These are phyloP conservation scores for Erysiphe neolycopersici DNA, from an alignment of 2,329 filamentous ascomycete genomes.

Conservation along the genomic window DNA sequence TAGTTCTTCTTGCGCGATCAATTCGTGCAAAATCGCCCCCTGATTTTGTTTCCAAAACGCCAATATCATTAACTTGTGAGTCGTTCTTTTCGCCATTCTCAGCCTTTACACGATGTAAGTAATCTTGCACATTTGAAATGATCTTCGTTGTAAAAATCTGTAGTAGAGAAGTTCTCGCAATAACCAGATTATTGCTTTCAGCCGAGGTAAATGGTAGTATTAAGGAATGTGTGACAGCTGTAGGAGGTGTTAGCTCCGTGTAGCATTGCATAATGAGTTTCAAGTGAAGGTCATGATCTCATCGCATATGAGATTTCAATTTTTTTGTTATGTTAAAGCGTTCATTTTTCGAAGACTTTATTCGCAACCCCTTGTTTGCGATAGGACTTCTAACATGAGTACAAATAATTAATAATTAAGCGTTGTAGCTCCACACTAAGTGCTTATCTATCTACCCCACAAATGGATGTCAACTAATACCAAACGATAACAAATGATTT, in stretches of 20 bases:
- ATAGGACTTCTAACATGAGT: background rate
- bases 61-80: constrained; percentile 25
- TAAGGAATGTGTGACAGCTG: constrained; percentile 75
- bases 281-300: constrained; percentile 3
- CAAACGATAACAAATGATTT: no score
- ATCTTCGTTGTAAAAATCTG: constrained; percentile 63
- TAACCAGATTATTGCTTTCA: constrained; percentile 56
- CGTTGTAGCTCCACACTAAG: no score
- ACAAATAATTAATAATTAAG: background rate
- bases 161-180: constrained; percentile 77
- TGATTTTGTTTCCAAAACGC: constrained; percentile 38
- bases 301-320: background rate
- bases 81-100: constrained; percentile 23
- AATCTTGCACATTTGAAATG: constrained; percentile 31
- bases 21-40: constrained; percentile 34
- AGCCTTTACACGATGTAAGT: constrained; percentile 9
- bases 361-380: background rate
- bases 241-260: constrained; percentile 80
- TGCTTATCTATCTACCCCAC: no score
- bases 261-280: constrained; percentile 65
- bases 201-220: constrained; percentile 51
- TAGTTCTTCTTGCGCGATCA: constrained; percentile 39
- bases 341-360: no score
- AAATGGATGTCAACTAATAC: no score
- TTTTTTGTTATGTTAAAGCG: background rate